These are phyloP conservation scores for Aquanectria penicillioides DNA, from an alignment of 2,329 filamentous ascomycete species.

Conservation along the genomic window DNA sequence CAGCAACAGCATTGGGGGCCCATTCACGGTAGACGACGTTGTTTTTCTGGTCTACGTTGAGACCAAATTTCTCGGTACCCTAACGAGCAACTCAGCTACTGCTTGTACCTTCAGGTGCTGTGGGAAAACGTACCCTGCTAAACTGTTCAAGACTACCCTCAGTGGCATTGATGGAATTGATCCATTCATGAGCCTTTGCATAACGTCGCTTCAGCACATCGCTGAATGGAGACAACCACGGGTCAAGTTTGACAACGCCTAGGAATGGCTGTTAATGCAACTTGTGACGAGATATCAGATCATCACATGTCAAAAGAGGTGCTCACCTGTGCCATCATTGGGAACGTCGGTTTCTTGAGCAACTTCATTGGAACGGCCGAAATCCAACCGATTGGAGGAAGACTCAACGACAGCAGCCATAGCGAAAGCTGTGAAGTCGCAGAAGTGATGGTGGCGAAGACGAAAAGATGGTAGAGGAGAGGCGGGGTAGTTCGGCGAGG, in stretches of 20 bases:
- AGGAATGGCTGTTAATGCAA: constrained; percentile 29
- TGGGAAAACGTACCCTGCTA: constrained; percentile 70
- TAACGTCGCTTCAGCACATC: constrained; percentile 81
- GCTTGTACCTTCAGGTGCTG: neutral
- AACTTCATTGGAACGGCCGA: constrained; percentile 49
- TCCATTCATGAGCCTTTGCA: constrained; percentile 84
- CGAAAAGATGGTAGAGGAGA: constrained; percentile 28
- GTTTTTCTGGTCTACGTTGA: constrained; percentile 83
- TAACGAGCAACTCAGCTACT: constrained; percentile 47
- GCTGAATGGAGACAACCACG: constrained; percentile 87
- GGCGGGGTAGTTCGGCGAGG: constrained; percentile 32
- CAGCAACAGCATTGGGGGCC: constrained; percentile 89
- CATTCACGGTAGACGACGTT: constrained; percentile 95
- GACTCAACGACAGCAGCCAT: constrained; percentile 50
- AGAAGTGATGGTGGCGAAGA: constrained; percentile 24
- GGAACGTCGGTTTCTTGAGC: constrained; percentile 57
- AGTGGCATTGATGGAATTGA: constrained; percentile 80
- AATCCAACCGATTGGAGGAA: constrained; percentile 56
- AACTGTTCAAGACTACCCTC: constrained; percentile 95
- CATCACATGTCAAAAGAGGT: constrained; percentile 28
- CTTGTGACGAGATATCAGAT: constrained; percentile 29
- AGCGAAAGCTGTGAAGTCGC: constrained; percentile 22
- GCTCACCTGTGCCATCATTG: constrained; percentile 77
- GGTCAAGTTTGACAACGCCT: constrained; percentile 90
- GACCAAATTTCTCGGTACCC: constrained; percentile 88